Conservation (phyloP, 2,329 filamentous ascomycete species). For the Neofusicoccum cordaticola region DNA sequence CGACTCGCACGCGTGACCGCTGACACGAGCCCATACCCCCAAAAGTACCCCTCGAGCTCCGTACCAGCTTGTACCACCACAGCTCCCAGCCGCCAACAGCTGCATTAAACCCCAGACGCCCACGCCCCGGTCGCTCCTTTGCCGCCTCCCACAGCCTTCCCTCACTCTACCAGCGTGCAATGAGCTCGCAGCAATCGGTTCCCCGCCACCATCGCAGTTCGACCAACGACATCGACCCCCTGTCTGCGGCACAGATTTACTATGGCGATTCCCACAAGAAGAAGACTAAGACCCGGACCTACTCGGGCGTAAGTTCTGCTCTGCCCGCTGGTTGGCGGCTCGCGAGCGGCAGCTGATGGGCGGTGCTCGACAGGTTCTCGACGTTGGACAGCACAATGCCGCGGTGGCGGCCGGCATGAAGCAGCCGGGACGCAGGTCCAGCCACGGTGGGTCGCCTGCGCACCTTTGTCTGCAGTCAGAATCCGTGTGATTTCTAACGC, state of each 20-base stretch:
- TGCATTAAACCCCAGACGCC: neutral
- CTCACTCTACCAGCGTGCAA: constrained; percentile 18
- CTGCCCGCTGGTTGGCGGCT: neutral
- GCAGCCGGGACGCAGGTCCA: constrained; percentile 33
- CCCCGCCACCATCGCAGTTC: constrained; percentile 36
- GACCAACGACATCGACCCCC: constrained; percentile 52
- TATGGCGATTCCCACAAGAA: constrained; percentile 54
- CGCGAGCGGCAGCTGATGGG: neutral
- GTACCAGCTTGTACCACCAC: constrained; percentile 13
- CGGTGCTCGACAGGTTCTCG: neutral
- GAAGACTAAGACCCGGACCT: constrained; percentile 51
- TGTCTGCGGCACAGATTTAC: constrained; percentile 57
- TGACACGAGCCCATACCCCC: constrained; percentile 1
- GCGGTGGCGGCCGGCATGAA: constrained; percentile 25
- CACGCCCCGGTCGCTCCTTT: neutral
- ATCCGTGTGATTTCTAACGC: neutral
- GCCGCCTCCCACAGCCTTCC: neutral
- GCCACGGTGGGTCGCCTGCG: constrained; percentile 30
- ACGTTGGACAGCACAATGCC: constrained; percentile 29
- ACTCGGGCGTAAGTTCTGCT: constrained; percentile 51
- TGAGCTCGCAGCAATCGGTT: constrained; percentile 39
- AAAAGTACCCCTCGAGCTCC: neutral
- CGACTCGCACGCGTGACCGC: constrained; percentile 13
- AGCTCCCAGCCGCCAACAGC: neutral
- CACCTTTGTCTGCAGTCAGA: neutral